Base-by-base conservation (phyloP, 2,329 filamentous ascomycete species). In the Paramyrothecium roridum region DNA sequence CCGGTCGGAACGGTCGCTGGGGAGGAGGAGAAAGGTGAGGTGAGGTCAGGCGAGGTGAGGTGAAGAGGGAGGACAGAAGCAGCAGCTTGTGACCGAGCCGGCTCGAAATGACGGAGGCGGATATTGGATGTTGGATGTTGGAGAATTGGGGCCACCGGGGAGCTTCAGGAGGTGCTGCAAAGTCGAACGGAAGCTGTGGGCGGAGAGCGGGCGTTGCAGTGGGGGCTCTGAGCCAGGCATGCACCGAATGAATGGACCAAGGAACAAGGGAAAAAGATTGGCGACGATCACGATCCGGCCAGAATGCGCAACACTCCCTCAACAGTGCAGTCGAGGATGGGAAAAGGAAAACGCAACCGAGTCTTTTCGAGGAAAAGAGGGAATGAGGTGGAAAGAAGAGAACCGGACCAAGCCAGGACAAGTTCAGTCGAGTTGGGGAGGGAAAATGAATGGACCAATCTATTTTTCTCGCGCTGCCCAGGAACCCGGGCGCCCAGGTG, bases 21-120 rank as follows among this genome's bases (percentile, higher is more conserved):
- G 22, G 46, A 20, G 20, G 16, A 17, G 20, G 46, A 48, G 46
- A 37, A 49, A 8, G 47, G n/a, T 17, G 17, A 17, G 17, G 16
- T 19, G 19, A 54, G 46, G 33, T 51, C 52, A 57, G 61, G 61
- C 59, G 60, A 57, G 17, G 30, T 45, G 53, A 56, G 60, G 45
- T 46, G 53, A 61, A 54, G 54, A 57, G 54, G n/a, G 58, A 62
- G 50, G 54, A 61, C 62, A 59, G 60, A 61, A 70, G 63, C 57
- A 64, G 65, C 63, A 71, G 67, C 69, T 68, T 67, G 69, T 69
- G 68, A 70, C 68, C 71, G 68, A 67, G 70, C 70, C 66, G 65
- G 66, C 63, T 72, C 64, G 63, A 55, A 55, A 52, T 54, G 57
- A 33, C 54, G 56, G 45, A 23, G 54, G 54, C 48, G 43, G 54